Percentiles rank a stretch among this genome's conserved stretches.
These are phyloP conservation scores for Vigna hirtella DNA, from an alignment of 306 rosid genomes.

Conservation along the genomic window DNA sequence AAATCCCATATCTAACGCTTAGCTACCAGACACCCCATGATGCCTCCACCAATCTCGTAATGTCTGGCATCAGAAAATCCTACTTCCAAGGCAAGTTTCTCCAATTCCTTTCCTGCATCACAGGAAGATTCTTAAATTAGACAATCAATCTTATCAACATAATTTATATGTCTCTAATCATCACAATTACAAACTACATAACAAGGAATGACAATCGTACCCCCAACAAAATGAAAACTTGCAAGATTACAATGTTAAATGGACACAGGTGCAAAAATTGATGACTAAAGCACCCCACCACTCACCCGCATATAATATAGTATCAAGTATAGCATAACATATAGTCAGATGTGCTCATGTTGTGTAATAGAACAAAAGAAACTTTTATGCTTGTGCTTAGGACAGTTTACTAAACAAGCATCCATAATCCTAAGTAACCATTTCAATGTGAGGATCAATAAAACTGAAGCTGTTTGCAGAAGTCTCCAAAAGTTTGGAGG, in stretches of 20 bases:
- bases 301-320: no score
- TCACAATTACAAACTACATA: not conserved
- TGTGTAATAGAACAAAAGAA: not conserved
- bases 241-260: not conserved
- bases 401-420: not conserved
- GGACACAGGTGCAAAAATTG: not conserved
- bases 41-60: constrained; percentile 87
- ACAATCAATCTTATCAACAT: constrained; percentile 32
- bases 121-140: constrained; percentile 35
- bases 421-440: not conserved
- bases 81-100: constrained; percentile 77
- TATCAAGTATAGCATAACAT: no score
- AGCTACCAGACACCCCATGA: constrained; percentile 93
- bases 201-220: not conserved
- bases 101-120: constrained; percentile 82
- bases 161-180: not conserved
- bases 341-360: not conserved
- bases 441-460: no score
- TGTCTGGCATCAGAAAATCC: constrained; percentile 77
- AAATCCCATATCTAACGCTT: constrained; percentile 48
- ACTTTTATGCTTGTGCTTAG: no score
- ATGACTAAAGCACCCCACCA: not conserved
- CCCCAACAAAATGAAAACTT: not conserved
- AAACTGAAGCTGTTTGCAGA: no score
- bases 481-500: no score